These are phyloP conservation scores for Rutstroemia sp. DNA, from an alignment of 2,329 filamentous ascomycete species.

Conservation along the genomic window DNA sequence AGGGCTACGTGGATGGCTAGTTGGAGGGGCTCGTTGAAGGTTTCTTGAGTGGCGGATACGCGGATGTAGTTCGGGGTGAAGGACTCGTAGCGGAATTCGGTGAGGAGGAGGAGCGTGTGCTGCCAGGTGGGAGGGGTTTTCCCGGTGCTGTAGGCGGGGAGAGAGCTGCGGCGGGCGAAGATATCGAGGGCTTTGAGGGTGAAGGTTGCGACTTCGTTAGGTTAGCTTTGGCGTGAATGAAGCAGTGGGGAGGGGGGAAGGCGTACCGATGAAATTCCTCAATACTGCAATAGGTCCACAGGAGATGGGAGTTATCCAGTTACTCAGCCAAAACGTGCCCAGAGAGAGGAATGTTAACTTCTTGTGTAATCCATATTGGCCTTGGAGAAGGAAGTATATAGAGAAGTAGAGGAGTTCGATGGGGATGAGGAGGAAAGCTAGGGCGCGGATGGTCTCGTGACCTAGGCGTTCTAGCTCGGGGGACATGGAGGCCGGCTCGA, in stretches of 20 bases:
- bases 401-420: constrained; percentile 28
- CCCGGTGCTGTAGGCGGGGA: constrained; percentile 20
- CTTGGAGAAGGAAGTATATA: constrained; percentile 27
- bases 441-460: constrained; percentile 23
- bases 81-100: constrained; percentile 36
- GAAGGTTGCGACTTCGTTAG: constrained; percentile 29
- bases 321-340: constrained; percentile 22
- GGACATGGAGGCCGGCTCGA: constrained; percentile 14
- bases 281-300: constrained; percentile 28
- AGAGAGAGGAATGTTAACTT: constrained; percentile 21
- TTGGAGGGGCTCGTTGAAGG: constrained; percentile 32
- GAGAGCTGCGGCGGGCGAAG: constrained; percentile 29
- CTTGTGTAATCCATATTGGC: constrained; percentile 18
- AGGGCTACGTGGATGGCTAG: constrained; percentile 29
- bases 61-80: constrained; percentile 36
- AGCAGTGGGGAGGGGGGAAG: background rate
- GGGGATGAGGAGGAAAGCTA: constrained; percentile 25
- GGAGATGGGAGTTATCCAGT: constrained; percentile 26
- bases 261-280: constrained; percentile 31
- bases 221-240: background rate
- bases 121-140: constrained; percentile 24
- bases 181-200: constrained; percentile 36
- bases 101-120: constrained; percentile 31
- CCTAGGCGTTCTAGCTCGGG: constrained; percentile 20
- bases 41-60: constrained; percentile 23